phyloP scores from a whole-genome alignment of 441 rosid species.

The Adansonia grandidieri region DNA sequence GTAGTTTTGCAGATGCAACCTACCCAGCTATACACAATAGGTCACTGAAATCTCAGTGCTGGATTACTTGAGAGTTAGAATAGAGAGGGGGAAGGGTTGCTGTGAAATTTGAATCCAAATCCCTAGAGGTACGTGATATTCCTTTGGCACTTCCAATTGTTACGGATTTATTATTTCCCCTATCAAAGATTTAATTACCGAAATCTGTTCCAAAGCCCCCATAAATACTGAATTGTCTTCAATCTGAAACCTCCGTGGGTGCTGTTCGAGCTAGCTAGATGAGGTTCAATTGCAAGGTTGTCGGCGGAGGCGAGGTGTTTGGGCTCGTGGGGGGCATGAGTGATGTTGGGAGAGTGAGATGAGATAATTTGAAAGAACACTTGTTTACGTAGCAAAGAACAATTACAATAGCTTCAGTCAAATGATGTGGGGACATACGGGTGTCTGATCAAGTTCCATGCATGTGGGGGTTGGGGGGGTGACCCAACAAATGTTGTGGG shows the following conservation, averaged over 20 bases:
- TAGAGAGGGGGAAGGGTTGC: no score
- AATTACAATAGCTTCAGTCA: neutral
- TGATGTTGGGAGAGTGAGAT: neutral
- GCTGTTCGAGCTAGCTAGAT: neutral
- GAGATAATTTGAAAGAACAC: neutral
- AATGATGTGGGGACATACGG: neutral
- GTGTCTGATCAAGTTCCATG: no score
- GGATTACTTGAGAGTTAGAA: no score
- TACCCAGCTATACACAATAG: no score
- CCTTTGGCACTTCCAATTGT: no score
- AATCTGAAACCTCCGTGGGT: neutral
- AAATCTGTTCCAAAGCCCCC: neutral
- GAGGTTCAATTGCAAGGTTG: neutral
- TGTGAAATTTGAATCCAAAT: no score
- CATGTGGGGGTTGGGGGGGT: neutral
- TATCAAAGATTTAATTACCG: no score
- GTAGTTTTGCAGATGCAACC: no score
- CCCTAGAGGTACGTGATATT: no score
- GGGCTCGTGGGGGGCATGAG: neutral
- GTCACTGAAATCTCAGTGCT: no score
- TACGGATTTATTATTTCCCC: no score
- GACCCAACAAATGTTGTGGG: neutral
- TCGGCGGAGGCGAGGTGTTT: neutral
- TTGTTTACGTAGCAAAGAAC: neutral
- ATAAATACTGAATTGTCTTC: neutral